Base-by-base conservation (phyloP, 148 eudicot species). In the Chenopodium quinoa region DNA sequence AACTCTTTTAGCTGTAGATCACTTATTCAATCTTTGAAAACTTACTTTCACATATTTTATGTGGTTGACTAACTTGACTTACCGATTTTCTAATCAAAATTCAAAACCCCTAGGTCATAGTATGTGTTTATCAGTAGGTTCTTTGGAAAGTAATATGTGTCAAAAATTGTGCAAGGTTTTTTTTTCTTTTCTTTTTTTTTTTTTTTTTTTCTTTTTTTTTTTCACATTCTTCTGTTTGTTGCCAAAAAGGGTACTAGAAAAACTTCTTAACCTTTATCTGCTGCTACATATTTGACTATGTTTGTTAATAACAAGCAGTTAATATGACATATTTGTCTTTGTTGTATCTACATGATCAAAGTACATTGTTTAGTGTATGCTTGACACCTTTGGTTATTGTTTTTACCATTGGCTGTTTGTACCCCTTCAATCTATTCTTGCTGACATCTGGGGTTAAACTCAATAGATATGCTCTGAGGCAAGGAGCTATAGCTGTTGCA, bases 401-500 rank as follows among this genome's bases (percentile, higher is more conserved):
- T 37, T 46, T 10, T 19, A 9, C 58, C 40, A 14, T 29, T 70
- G 65, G 80, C 7, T 67, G 68, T 70, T 20, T 63, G 72, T 31
- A 63, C 64, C 75, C 58, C 46, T 71, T 71, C n/a, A 71, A 23
- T 72, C 5, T 50, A 9, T 23, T 19, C 27, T 67, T 54, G 31
- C 40, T 73, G 62, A 37, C 10, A 25, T 76, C 14, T 47, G 50
- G 17, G 12, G 9, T 60, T 64, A 52, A 78, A 81, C 86, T 89
- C 85, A 84, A 89, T 80, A 93, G 99, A 89, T 96, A 92, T 89
- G 99, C 99, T 47, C 90, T 96, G 78, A 73, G 62, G 75, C 82
- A 84, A 85, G 98, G 95, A 78, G 95, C 99, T 85, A 79, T 89
- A 67, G 93, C 94, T 71, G 64, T 87, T 83, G 98, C 99, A 65